Evolutionary conservation across 1,139 yeast genomes (phyloP), one percentile per base, ranked within the genome.

Genomic region (Ogataea hybrid): DNA sequence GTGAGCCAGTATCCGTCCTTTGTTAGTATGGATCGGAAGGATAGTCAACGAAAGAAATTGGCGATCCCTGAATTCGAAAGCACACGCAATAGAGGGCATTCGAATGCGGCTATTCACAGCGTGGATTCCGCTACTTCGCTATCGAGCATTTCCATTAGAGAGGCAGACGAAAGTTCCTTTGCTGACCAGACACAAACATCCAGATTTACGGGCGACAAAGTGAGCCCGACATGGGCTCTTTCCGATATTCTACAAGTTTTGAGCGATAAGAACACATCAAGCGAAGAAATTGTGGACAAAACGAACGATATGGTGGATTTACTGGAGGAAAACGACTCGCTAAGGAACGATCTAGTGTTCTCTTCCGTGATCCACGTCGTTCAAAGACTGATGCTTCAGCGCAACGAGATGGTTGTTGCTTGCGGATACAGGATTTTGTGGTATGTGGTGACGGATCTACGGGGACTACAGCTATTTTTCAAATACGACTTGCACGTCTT

Each of bases 361-460:
- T 70, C 79, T 21, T 78, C 81, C 4, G 77, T 87, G 39, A 70
- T 86, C 32, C 70, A 69, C 45, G 71, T 79, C 35, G 70, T 89
- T 16, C 83, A 79, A 52, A 73, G 74, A 31, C 70, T 88, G 63
- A 64, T 89, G 17, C 67, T 78, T 35, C 80, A 78, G 53, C 66
- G 66, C 5, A 73, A 77, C 32, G 73, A 84, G 22, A 83, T 81
- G 48, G 84, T 86, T 1, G 70, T 81, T 12, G 84, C 92, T 1
- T 75, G 87, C 5, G 95, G 92, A 0, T 88, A 81, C 61, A 69
- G 95, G 39, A 72, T 89, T 3, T 73, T 88, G 25, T 68, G 96
- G 16, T 75, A 83, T 50, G 68, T 84, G 17, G 69, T 84, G 25
- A 71, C 76, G 20, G 77, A 77, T 49, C 61, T 68, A 25, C 77